Base-by-base conservation (phyloP, 192 early-diverging fungal species). In the Rhizophlyctis rosea region DNA sequence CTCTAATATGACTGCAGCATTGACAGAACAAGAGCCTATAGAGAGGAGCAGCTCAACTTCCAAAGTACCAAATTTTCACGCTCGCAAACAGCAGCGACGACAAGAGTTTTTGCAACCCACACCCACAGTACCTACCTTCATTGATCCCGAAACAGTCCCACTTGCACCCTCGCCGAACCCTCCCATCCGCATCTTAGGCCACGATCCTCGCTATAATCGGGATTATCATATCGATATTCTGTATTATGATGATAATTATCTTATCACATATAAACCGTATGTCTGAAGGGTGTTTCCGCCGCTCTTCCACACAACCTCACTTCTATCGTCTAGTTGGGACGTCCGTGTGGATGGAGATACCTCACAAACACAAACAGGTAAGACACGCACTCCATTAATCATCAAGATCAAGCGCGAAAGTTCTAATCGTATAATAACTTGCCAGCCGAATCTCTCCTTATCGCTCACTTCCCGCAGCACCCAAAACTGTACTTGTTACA, bases 401-500 rank as follows among this genome's bases (percentile, higher is more conserved):
- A n/a, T n/a, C n/a, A n/a, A n/a, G n/a, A n/a, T n/a, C n/a, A n/a
- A n/a, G n/a, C n/a, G n/a, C n/a, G n/a, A n/a, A n/a, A n/a, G n/a
- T n/a, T n/a, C n/a, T n/a, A n/a, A n/a, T n/a, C n/a, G n/a, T n/a
- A n/a, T n/a, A n/a, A 34, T 16, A 23, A 47, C 16, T 39, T 70
- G 51, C 9, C 68, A 1, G 55, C 44, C 14, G 64, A 71, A 32
- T 67, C 62, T 11, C 49, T 67, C n/a, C 55, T 71, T 4, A 34
- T 49, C 47, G 32, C 27, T 11, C 34, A 35, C 14, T 73, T 65
- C 29, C 57, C 60, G 9, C 28, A 72, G 49, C 54, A 65, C 44
- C 5, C 27, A 30, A 74, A 73, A 47, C 36, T 77, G 7, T 59
- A 67, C 24, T 66, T 75, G 16, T 29, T 72, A 11, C 75, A 77